Evolutionary conservation across 345 rosid genomes (phyloP), one percentile per base, ranked within the genome.

Genomic region (Populus tremula): DNA sequence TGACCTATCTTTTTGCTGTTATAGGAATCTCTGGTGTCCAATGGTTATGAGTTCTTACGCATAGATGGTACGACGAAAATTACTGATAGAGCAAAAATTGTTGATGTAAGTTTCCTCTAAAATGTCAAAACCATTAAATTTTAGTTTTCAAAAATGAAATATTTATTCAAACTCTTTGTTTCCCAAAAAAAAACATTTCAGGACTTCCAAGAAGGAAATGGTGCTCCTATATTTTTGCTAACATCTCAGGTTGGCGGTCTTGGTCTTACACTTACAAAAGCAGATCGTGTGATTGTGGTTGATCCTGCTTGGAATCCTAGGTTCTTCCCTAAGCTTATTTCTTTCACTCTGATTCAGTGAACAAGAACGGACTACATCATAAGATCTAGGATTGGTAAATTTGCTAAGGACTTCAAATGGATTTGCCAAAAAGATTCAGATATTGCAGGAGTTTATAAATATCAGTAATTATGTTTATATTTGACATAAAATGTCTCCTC

Each of bases 271-370:
- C 92, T 96, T 66, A 96, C 98, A 59, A 92, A 89, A 82, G 99
- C 99, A 39, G 99, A 96, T 75, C 99, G 97, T 50, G 99, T 96
- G 56, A 96, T 94, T 84, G 98, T 91, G 74, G 97, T 93, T 61
- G 98, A 94, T 85, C 97, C 98, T 81, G 98, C 98, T 69, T 94
- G 98, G 98, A 94, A 94, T 72, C 98, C 98, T 36, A 94, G 98
- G 98, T 94, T 74, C 68, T 64, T 63, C 39, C 18, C 47, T 69
- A 59, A 25, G 33, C 38, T 68, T 80, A n/a, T 77, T 73, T 23
- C 61, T 65, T 70, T 25, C 67, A 20, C 50, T 56, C 21, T 49
- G 6, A 75, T 65, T 73, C 68, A 18, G 36, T 53, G 23, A 69
- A 62, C 61, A 27, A 61, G 43, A 43, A 25, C 18, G 8, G 1